Evolutionary conservation across 768 basidiomycete genomes (phyloP), one percentile per base, ranked within the genome.

Genomic region (Trametes maxima): DNA sequence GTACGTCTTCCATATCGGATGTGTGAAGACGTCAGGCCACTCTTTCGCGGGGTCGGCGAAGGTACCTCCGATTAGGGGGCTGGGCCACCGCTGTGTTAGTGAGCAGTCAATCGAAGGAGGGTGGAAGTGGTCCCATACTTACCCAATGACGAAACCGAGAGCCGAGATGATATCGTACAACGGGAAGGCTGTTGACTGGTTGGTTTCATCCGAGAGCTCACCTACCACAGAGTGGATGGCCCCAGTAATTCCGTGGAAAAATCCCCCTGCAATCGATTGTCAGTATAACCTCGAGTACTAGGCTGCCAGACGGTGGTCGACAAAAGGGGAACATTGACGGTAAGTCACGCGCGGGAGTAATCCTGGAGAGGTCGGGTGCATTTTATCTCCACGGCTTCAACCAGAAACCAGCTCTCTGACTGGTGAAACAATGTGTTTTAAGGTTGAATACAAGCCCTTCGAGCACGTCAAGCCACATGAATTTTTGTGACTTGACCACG

Each of bases 21-120:
- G 68, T 50, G 76, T 72, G 58, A 86, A 83, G 12, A 79, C 58
- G 1, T 64, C 55, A 1, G 83, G 80, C 65, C 78, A 82, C 63
- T 79, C 76, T 21, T 74, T 72, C 16, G 67, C 80, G 0, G 86
- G 85, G 62, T 83, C 78, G 3, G 83, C 80, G 54, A 88, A 78
- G 0, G 77, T 76, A 1, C 87, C 88, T 40, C 88, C 88, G 35
- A 89, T 78, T 5, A 88, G 67, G 3, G 87, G 85, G 1, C 86
- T 86, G 67, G 22, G 12, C 14, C 47, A 17, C 35, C 13, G 8
- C 10, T 57, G 40, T 16, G 33, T 33, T 3, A 49, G 12, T 40
- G 10, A 24, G 21, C 37, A 37, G 51, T 16, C 8, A 5, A 24
- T 60, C 0, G 11, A 19, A 6, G 11, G 11, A 24, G 49, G 2